A percentile compares a stretch with the other conserved stretches of the same genome.
Conservation (phyloP, 176 grass and related monocot species). For the Secale cereale region DNA sequence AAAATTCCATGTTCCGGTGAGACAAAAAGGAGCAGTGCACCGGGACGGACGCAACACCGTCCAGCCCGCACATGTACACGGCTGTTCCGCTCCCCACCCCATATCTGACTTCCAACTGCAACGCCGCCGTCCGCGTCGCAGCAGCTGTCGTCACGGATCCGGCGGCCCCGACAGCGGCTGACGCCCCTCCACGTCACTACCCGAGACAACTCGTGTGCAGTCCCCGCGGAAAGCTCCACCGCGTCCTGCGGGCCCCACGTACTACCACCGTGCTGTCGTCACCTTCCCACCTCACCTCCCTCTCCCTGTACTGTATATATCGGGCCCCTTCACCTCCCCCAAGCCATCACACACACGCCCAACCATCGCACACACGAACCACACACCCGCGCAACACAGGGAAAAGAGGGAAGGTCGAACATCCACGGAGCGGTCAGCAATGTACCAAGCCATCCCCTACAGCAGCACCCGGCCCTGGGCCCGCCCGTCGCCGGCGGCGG, state of each 20-base stretch:
- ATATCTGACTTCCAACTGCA: neutral
- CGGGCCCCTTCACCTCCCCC: neutral
- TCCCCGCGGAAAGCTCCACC: constrained; percentile 20
- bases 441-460: constrained; percentile 80
- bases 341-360: neutral
- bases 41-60: no score
- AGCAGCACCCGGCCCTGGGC: constrained; percentile 51
- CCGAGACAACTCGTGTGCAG: constrained; percentile 22
- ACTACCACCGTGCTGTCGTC: constrained; percentile 6
- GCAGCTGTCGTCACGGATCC: constrained; percentile 32
- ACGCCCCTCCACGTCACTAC: constrained; percentile 27
- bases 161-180: constrained; percentile 19
- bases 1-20: no score
- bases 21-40: no score
- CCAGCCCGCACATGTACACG: no score
- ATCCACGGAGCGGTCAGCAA: constrained; percentile 18
- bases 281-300: constrained; percentile 30
- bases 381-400: neutral
- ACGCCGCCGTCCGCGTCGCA: constrained; percentile 26
- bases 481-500: constrained; percentile 20
- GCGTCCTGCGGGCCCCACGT: constrained; percentile 4
- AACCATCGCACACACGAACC: constrained; percentile 28
- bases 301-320: constrained; percentile 30
- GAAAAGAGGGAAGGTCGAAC: no score
- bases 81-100: neutral